phyloP scores from a whole-genome alignment of 805 yeast species.

The Lachancea sp. region DNA sequence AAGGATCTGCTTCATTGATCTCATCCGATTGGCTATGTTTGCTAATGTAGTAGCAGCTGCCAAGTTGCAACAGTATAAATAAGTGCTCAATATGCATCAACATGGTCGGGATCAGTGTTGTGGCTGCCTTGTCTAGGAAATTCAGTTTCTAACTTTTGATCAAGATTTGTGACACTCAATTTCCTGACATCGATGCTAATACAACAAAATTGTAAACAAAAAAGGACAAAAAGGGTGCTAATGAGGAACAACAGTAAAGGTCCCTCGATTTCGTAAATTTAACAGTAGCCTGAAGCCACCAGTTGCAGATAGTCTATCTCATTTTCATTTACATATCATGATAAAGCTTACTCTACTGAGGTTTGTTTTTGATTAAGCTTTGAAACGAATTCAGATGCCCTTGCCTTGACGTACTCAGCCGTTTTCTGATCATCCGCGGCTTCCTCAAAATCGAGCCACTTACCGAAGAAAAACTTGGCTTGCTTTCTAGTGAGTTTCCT shows the following conservation, averaged over 20 bases:
- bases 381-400: slow-evolving; percentile 73
- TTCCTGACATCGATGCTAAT: background rate
- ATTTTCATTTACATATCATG: background rate
- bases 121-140: too few species aligned
- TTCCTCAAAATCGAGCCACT: slow-evolving; percentile 83
- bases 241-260: too few species aligned
- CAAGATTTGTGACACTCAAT: background rate
- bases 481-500: slow-evolving; percentile 73
- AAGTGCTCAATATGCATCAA: background rate
- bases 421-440: slow-evolving; percentile 59
- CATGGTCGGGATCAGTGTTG: background rate
- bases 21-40: background rate
- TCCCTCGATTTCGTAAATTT: too few species aligned
- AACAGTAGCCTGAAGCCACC: too few species aligned
- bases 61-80: background rate
- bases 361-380: slow-evolving; percentile 8
- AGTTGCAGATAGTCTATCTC: background rate
- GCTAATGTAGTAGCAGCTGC: background rate
- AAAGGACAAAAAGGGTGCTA: background rate
- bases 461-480: slow-evolving; percentile 89
- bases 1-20: background rate
- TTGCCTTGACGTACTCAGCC: slow-evolving; percentile 80
- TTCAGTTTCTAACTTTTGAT: too few species aligned
- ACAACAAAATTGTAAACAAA: background rate
- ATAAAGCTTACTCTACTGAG: too few species aligned